Base-by-base conservation (phyloP, 108 stramenopile genomes). In the Fragilariopsis cylindrus region DNA sequence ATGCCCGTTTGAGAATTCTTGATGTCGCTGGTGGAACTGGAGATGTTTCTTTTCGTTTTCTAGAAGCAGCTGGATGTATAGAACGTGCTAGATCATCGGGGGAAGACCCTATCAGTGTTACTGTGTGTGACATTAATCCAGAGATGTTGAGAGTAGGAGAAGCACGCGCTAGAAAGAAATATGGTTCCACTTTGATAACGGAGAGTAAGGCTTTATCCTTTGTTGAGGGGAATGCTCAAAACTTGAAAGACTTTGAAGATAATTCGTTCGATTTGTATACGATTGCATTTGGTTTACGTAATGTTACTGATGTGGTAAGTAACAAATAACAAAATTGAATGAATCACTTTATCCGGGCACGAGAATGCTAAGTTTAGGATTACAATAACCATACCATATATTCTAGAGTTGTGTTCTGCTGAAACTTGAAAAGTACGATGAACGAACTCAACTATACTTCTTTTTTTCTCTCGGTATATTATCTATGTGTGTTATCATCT, bases 1-100 rank as follows among this genome's bases (percentile, higher is more conserved):
- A 16, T 9, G 19, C 44, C 9, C 48, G 42, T 12, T 62, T 90
- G n/a, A 74, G 78, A 15, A 84, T 92, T 46, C 82, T 98, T 18
- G 98, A 99, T 76, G 94, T 99, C 3, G 99, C 99, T 21, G 99
- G 99, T 3, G 99, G 99, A 16, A 99, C 99, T 12, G 98, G 98
- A 12, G 98, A 99, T 79, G 91, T 99, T 50, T 94, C 97, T 41
- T 99, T 99, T 85, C 96, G 98, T 39, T 90, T 97, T 52, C 73
- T 94, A 30, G 92, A 96, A 7, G 89, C 89, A 5, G 86, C 92
- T 15, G 75, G 79, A 12, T 90, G 90, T 57, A 60, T 62, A 46
- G 91, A 91, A 70, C 85, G 90, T 5, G 68, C 77, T 71, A 76
- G 72, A 58, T 76, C 75, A 11, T 80, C 76, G 12, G 79, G 79